Evolutionary conservation across 148 eudicot genomes (phyloP).

Genomic region (Rhododendron mucronatum): DNA sequence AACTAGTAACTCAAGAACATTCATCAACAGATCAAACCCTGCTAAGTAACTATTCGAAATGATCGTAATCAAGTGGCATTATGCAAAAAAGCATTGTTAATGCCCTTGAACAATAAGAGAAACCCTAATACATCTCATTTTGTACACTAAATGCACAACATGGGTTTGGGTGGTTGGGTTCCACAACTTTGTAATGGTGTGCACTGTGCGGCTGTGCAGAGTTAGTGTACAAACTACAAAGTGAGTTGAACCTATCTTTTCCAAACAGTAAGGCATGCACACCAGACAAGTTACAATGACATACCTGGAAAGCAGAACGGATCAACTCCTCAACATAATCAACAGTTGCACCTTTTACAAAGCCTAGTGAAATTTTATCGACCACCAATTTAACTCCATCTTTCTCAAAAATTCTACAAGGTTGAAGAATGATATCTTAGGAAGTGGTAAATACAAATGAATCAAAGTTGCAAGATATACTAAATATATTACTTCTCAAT

Average conservation of each 20-base stretch:
- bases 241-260: background rate
- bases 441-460: background rate
- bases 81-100: background rate
- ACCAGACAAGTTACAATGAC: constrained; percentile 7
- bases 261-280: background rate
- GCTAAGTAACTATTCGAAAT: background rate
- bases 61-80: background rate
- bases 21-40: background rate
- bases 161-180: background rate
- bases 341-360: constrained; percentile 90
- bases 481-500: background rate
- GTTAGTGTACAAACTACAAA: background rate
- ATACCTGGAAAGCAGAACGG: constrained; percentile 95
- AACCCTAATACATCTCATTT: background rate
- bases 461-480: background rate
- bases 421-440: background rate
- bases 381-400: constrained; percentile 89
- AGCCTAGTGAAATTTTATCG: constrained; percentile 82
- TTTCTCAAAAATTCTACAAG: constrained; percentile 73
- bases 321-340: constrained; percentile 98
- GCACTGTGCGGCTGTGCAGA: background rate
- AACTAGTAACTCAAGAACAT: background rate
- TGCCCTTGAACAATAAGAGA: background rate
- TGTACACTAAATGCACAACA: background rate
- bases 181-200: background rate